These are phyloP conservation scores for Talaromyces sp. DNA, from an alignment of 2,329 filamentous ascomycete species.

Conservation along the genomic window DNA sequence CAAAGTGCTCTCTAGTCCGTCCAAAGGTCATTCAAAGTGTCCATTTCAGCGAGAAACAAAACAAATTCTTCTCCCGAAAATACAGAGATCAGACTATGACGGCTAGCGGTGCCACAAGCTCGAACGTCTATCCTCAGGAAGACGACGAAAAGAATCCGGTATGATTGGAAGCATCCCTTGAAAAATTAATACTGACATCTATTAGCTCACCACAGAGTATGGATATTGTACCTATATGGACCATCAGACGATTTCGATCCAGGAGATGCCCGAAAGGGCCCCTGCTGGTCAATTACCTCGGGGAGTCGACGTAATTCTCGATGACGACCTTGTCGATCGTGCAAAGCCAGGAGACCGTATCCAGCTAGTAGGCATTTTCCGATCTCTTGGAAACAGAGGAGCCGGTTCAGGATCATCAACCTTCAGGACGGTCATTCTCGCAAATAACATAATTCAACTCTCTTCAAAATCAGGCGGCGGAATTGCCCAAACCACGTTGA, in stretches of 20 bases:
- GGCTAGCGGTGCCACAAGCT: conserved; percentile 74
- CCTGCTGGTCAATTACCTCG: conserved; percentile 92
- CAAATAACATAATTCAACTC: conserved; percentile 90
- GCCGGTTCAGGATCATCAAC: conserved; percentile 84
- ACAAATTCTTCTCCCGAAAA: conserved; percentile 81
- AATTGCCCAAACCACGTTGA: conserved; percentile 85
- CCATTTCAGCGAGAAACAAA: conserved; percentile 84
- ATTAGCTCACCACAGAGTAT: conserved; percentile 79
- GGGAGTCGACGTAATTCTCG: conserved; percentile 91
- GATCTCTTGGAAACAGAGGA: conserved; percentile 91
- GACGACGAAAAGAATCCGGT: conserved; percentile 86
- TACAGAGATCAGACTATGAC: conserved; percentile 98
- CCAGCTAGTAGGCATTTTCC: conserved; percentile 93
- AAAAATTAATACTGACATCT: background rate
- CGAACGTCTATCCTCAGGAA: conserved; percentile 89
- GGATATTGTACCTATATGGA: conserved; percentile 94
- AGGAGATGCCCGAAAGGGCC: conserved; percentile 97
- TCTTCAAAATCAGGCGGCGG: conserved; percentile 95
- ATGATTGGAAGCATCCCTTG: conserved; percentile 17
- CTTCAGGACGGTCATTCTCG: conserved; percentile 89
- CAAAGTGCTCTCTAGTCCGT: conserved; percentile 87
- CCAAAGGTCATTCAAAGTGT: conserved; percentile 98
- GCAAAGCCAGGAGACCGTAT: conserved; percentile 95
- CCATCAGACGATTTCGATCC: conserved; percentile 95
- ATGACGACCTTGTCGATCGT: conserved; percentile 91